Conservation (phyloP, 2,329 filamentous ascomycete species). For the Bretziella fagacearum region DNA sequence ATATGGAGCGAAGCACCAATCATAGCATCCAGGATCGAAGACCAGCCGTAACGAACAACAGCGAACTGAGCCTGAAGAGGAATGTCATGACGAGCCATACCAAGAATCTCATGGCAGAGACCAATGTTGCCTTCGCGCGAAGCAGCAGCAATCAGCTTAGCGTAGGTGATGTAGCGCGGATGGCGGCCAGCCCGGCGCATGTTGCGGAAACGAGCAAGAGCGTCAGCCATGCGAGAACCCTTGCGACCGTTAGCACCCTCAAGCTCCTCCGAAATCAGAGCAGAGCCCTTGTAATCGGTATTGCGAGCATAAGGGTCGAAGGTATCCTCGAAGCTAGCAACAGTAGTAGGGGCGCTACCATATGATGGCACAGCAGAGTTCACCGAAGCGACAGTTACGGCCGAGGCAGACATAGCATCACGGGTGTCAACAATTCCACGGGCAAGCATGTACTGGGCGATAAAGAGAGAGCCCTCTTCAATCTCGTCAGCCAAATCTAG, state of each 20-base stretch:
- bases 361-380: conserved; percentile 19
- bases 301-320: conserved; percentile 82
- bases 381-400: conserved; percentile 18
- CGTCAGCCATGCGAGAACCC: conserved; percentile 59
- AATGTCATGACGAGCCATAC: conserved; percentile 77
- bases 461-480: conserved; percentile 66
- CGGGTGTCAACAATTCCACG: conserved; percentile 39
- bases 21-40: conserved; percentile 91
- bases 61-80: conserved; percentile 71
- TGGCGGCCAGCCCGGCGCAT: conserved; percentile 85
- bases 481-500: conserved; percentile 56
- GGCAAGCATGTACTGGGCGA: conserved; percentile 40
- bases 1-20: conserved; percentile 76
- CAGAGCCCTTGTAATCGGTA: conserved; percentile 86
- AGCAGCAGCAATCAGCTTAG: conserved; percentile 82
- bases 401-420: conserved; percentile 26
- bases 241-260: conserved; percentile 63
- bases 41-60: conserved; percentile 87
- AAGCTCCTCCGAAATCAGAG: conserved; percentile 74
- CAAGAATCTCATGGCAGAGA: conserved; percentile 69
- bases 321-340: conserved; percentile 52
- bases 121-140: conserved; percentile 71
- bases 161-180: conserved; percentile 89
- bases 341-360: conserved; percentile 33
- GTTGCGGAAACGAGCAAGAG: conserved; percentile 70